These are phyloP conservation scores for Euphorbia tirucalli DNA, from an alignment of 345 rosid genomes.

Conservation along the genomic window DNA sequence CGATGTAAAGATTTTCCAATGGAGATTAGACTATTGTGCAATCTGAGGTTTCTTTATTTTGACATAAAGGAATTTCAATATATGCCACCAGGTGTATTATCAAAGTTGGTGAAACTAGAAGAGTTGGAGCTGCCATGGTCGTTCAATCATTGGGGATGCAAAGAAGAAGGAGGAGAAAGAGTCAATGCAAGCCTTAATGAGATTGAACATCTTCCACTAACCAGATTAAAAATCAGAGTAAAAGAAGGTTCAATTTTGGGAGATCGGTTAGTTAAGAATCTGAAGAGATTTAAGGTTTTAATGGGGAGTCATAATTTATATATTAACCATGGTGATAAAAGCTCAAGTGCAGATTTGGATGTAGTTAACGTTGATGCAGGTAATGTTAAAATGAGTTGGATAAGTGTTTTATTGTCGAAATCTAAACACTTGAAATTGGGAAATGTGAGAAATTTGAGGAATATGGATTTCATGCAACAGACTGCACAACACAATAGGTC, in stretches of 20 bases:
- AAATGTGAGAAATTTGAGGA: background rate
- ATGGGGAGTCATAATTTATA: background rate
- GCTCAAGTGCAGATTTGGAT: background rate
- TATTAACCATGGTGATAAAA: too few species aligned
- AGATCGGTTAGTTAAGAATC: background rate
- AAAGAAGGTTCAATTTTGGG: background rate
- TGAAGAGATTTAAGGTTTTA: background rate
- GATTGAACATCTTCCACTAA: background rate
- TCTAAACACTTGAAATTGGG: background rate
- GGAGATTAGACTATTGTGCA: background rate
- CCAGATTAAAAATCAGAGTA: constrained; percentile 6
- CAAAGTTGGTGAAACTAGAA: background rate
- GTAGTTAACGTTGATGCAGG: background rate
- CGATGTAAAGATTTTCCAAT: background rate
- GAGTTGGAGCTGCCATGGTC: background rate
- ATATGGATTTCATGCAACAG: background rate
- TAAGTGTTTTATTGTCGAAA: background rate
- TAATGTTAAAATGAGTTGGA: too few species aligned
- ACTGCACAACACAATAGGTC: background rate
- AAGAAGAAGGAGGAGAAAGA: background rate
- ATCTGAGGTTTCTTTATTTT: background rate
- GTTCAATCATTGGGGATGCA: background rate
- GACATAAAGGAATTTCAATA: too few species aligned
- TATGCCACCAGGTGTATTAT: background rate
- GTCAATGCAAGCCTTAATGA: background rate